phyloP scores from a whole-genome alignment of 2,329 filamentous ascomycete species.

The Alternaria conjuncta region DNA sequence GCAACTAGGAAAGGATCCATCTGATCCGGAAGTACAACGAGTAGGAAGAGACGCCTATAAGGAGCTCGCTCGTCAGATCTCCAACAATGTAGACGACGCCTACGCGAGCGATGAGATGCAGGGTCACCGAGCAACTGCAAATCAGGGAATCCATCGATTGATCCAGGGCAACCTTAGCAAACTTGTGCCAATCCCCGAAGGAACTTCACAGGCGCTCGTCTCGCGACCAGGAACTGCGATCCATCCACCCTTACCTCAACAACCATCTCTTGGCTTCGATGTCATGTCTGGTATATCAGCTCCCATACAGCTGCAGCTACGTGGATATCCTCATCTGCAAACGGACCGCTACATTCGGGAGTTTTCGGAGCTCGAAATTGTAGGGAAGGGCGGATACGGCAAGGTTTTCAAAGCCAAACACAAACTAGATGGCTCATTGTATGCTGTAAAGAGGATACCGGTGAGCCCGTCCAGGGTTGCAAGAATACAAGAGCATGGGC shows the following conservation, averaged over 20 bases:
- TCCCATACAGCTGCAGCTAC: slow-evolving; percentile 27
- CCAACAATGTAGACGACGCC: slow-evolving; percentile 45
- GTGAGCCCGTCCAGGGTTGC: slow-evolving; percentile 61
- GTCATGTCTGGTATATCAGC: slow-evolving; percentile 20
- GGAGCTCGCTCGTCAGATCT: slow-evolving; percentile 46
- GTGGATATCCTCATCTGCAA: slow-evolving; percentile 38
- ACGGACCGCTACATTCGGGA: slow-evolving; percentile 43
- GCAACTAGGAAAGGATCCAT: slow-evolving; percentile 39
- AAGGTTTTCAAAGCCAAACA: slow-evolving; percentile 68
- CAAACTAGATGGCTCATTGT: slow-evolving; percentile 66
- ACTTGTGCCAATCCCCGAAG: slow-evolving; percentile 26
- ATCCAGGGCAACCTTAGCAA: slow-evolving; percentile 34
- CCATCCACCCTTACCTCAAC: slow-evolving; percentile 8
- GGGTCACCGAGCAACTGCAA: slow-evolving; percentile 39
- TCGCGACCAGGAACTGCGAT: slow-evolving; percentile 16
- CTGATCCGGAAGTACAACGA: slow-evolving; percentile 47
- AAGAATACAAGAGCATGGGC: slow-evolving; percentile 59
- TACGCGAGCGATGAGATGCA: slow-evolving; percentile 50
- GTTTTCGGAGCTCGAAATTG: slow-evolving; percentile 53
- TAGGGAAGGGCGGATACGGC: slow-evolving; percentile 71
- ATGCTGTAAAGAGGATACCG: slow-evolving; percentile 71
- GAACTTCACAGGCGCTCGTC: slow-evolving; percentile 32
- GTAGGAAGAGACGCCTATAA: slow-evolving; percentile 50
- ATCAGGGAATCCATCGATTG: slow-evolving; percentile 48
- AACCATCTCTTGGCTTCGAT: slow-evolving; percentile 20